Conservation (phyloP, 2,329 filamentous ascomycete genomes). For the Aspergillus brunneoviolaceus region DNA sequence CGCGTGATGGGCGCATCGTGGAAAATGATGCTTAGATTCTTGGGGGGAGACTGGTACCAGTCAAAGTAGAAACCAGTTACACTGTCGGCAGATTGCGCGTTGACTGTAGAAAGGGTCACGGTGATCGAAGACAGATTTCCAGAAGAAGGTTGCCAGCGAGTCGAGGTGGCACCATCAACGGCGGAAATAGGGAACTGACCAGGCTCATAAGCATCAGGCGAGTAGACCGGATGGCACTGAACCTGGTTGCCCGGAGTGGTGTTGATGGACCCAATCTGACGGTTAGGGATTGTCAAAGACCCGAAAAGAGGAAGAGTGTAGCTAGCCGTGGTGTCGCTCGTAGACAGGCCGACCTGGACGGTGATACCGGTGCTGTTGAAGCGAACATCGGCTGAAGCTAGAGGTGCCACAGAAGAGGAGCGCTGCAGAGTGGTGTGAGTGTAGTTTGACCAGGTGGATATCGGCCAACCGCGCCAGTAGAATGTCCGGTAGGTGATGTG, state of each 20-base stretch:
- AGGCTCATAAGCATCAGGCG: slow-evolving; percentile 51
- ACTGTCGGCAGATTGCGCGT: slow-evolving; percentile 30
- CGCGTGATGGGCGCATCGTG: slow-evolving; percentile 47
- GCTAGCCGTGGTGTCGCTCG: slow-evolving; percentile 39
- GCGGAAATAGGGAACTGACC: slow-evolving; percentile 70
- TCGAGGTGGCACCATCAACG: slow-evolving; percentile 65
- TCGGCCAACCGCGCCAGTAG: slow-evolving; percentile 65
- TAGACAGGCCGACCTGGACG: slow-evolving; percentile 52
- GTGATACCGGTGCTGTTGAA: slow-evolving; percentile 58
- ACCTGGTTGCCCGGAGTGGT: slow-evolving; percentile 62
- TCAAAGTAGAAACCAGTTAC: slow-evolving; percentile 56
- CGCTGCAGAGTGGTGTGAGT: slow-evolving; percentile 65
- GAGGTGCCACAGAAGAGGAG: slow-evolving; percentile 42
- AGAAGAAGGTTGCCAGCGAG: slow-evolving; percentile 64
- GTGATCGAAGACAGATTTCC: slow-evolving; percentile 56
- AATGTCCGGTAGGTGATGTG: slow-evolving; percentile 62
- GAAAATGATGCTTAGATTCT: slow-evolving; percentile 55
- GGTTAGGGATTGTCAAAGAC: slow-evolving; percentile 58
- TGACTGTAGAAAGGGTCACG: slow-evolving; percentile 49
- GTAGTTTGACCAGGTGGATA: slow-evolving; percentile 60
- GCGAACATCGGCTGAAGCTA: slow-evolving; percentile 54
- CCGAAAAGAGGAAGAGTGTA: slow-evolving; percentile 52
- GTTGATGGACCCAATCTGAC: slow-evolving; percentile 54
- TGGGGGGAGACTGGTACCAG: slow-evolving; percentile 59
- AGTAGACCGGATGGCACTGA: slow-evolving; percentile 60